These are phyloP conservation scores for Croton setiger DNA, from an alignment of 441 rosid species.

Conservation along the genomic window DNA sequence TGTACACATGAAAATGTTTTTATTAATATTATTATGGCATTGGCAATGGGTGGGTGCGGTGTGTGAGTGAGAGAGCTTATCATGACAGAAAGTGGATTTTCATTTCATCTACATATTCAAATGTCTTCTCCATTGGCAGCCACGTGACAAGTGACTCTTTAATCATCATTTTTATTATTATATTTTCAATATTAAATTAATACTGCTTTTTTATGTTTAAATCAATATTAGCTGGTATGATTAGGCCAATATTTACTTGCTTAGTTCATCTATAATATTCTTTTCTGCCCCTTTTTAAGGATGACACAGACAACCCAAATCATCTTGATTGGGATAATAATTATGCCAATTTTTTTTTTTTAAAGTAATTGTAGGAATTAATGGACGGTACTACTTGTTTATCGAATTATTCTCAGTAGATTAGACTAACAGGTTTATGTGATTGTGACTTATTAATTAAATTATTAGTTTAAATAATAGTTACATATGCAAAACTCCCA, in stretches of 20 bases:
- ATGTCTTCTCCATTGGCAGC: slow-evolving; percentile 8
- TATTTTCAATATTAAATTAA: no score
- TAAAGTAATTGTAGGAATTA: not conserved
- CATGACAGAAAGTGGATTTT: slow-evolving; percentile 5
- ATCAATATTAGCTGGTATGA: not conserved
- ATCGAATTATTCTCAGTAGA: not conserved
- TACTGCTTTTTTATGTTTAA: not conserved
- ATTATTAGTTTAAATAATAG: not conserved
- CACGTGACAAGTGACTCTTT: slow-evolving; percentile 10
- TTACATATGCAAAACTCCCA: not conserved
- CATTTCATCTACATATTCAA: not conserved
- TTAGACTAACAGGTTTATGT: not conserved
- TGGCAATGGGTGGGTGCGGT: not conserved
- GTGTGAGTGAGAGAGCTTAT: not conserved
- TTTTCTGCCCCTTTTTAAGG: not conserved
- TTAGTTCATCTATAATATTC: not conserved
- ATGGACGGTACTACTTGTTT: not conserved
- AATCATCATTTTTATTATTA: not conserved
- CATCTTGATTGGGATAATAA: not conserved
- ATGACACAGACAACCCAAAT: not conserved
- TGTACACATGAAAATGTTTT: slow-evolving; percentile 1
- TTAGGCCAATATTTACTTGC: not conserved
- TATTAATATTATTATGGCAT: not conserved
- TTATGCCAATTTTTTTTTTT: not conserved
- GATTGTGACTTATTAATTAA: not conserved